A percentile compares a stretch with the other conserved stretches of the same genome.
Evolutionary conservation across 1,284 basidiomycete species (phyloP).

Genomic region (Irpex lacteus): DNA sequence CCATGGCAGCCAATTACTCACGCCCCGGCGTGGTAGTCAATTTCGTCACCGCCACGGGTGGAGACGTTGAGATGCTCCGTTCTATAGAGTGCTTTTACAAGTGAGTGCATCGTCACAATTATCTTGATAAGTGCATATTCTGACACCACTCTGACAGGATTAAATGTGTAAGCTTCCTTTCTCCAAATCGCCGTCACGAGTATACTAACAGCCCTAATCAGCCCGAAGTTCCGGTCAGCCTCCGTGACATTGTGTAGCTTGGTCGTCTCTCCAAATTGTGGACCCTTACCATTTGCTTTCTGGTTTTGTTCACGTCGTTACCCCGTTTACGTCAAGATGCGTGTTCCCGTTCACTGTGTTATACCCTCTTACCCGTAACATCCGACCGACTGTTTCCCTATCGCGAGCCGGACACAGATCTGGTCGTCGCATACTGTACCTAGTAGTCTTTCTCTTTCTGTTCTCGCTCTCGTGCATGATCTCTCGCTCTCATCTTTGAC

Average conservation of each 20-base stretch:
- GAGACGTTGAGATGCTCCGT: slow-evolving; percentile 96
- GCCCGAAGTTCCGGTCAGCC: slow-evolving; percentile 85
- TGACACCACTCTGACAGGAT: slow-evolving; percentile 48
- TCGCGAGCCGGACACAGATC: slow-evolving; percentile 41
- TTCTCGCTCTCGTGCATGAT: not conserved
- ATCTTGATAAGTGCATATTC: not conserved
- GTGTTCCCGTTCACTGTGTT: slow-evolving; percentile 42
- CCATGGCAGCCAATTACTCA: slow-evolving; percentile 75
- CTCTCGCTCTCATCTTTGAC: slow-evolving; percentile 16
- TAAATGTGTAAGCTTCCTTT: slow-evolving; percentile 73
- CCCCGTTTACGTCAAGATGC: slow-evolving; percentile 42
- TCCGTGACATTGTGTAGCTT: slow-evolving; percentile 79
- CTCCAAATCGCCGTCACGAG: not conserved
- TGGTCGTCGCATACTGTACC: slow-evolving; percentile 64
- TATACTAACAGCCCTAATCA: slow-evolving; percentile 30
- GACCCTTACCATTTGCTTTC: slow-evolving; percentile 67
- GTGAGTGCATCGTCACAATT: slow-evolving; percentile 34
- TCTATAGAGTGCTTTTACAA: slow-evolving; percentile 98
- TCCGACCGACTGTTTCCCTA: slow-evolving; percentile 64
- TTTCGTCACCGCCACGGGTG: slow-evolving; percentile 94
- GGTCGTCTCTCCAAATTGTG: slow-evolving; percentile 50
- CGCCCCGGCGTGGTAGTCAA: slow-evolving; percentile 90
- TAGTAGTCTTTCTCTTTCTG: slow-evolving; percentile 41
- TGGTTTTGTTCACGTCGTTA: slow-evolving; percentile 31
- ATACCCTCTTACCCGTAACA: slow-evolving; percentile 68